These are phyloP conservation scores for Coemansia erecta DNA, from an alignment of 192 early-diverging fungal genomes.

Conservation along the genomic window DNA sequence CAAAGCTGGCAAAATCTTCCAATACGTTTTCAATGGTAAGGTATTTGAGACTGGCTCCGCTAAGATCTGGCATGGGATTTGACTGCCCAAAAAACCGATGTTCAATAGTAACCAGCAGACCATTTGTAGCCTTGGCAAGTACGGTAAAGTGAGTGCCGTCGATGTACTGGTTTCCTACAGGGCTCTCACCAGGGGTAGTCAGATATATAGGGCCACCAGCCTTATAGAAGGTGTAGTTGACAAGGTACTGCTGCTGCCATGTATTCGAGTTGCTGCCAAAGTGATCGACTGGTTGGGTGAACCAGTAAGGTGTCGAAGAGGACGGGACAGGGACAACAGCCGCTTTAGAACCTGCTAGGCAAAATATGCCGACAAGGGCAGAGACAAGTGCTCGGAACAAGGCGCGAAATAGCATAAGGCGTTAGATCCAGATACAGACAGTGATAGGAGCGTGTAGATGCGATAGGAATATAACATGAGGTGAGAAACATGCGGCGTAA, in stretches of 20 bases:
- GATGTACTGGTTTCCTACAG: conserved; percentile 10
- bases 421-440: no score
- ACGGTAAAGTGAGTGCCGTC: conserved; percentile 25
- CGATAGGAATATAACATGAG: no score
- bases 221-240: conserved; percentile 41
- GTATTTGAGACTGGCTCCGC: conserved; percentile 31
- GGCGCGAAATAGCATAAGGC: no score
- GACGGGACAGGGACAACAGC: conserved; percentile 4
- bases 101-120: conserved; percentile 57
- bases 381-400: no score
- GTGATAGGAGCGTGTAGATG: no score
- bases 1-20: conserved; percentile 35
- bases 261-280: conserved; percentile 20
- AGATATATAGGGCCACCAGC: conserved; percentile 37
- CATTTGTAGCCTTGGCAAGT: conserved; percentile 56
- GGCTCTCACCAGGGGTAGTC: conserved; percentile 26
- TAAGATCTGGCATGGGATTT: conserved; percentile 49
- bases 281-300: conserved; percentile 38
- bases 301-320: conserved; percentile 29
- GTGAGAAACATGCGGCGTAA: no score
- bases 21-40: conserved; percentile 30
- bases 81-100: conserved; percentile 63
- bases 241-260: conserved; percentile 31
- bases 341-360: no score
- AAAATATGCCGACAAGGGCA: no score